Percentiles rank a stretch among this genome's conserved stretches.
Evolutionary conservation across 371 early-diverging fungal genomes (phyloP).

Genomic region (Racocetra persica): DNA sequence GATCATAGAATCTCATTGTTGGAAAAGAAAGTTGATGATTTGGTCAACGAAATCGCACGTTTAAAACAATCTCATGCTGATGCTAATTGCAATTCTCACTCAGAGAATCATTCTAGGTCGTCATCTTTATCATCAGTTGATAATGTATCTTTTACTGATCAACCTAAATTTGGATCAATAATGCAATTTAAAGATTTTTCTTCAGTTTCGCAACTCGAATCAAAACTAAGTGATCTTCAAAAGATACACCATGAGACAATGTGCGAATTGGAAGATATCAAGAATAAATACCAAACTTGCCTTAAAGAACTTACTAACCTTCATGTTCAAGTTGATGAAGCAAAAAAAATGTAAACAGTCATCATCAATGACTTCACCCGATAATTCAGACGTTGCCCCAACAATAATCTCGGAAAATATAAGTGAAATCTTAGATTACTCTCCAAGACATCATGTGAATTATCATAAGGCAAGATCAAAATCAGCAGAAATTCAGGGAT

Average conservation of each 20-base stretch:
- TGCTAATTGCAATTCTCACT: no score
- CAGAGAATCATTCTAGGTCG: background rate
- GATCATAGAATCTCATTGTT: conserved; percentile 3
- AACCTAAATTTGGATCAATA: background rate
- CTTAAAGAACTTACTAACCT: conserved; percentile 35
- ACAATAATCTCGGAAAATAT: no score
- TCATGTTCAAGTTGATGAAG: conserved; percentile 9
- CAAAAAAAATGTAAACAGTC: conserved; percentile 23
- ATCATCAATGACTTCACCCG: background rate
- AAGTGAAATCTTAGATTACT: no score
- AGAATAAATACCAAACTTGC: conserved; percentile 27
- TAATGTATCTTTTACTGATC: background rate
- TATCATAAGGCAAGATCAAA: conserved; percentile 7
- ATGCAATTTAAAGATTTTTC: background rate
- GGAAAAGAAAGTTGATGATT: conserved; percentile 18
- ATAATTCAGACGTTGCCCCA: background rate
- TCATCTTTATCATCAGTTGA: background rate
- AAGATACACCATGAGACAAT: conserved; percentile 21
- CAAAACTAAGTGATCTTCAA: conserved; percentile 27
- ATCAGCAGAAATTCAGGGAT: conserved; percentile 14
- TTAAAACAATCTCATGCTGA: conserved; percentile 5
- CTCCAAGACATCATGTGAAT: no score
- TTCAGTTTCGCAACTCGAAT: conserved; percentile 27
- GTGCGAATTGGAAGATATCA: conserved; percentile 21
- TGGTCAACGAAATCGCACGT: conserved; percentile 20